Conservation (phyloP, 2,329 filamentous ascomycete genomes). For the Dendryphion nanum region DNA sequence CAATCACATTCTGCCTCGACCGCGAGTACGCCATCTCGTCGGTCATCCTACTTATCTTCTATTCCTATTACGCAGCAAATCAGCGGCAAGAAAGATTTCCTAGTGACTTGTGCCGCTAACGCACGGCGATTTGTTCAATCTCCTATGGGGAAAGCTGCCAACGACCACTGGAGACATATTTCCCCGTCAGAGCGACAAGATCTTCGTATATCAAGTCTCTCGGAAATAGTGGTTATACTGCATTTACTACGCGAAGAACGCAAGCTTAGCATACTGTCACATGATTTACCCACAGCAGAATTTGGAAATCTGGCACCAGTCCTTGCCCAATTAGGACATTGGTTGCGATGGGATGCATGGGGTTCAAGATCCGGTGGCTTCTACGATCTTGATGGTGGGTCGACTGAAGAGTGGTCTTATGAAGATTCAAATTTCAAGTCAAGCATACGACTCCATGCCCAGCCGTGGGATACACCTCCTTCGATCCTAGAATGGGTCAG, state of each 20-base stretch:
- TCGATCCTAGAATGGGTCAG: conserved; percentile 57
- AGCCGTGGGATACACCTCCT: conserved; percentile 49
- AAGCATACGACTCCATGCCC: conserved; percentile 23
- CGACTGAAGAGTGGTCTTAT: conserved; percentile 54
- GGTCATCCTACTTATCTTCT: conserved; percentile 9
- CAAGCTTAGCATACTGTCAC: conserved; percentile 67
- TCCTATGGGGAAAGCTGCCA: conserved; percentile 37
- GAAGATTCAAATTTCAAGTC: conserved; percentile 48
- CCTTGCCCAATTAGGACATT: conserved; percentile 75
- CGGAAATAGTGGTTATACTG: conserved; percentile 67
- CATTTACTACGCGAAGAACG: conserved; percentile 88
- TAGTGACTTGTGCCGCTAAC: conserved; percentile 27
- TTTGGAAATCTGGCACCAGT: conserved; percentile 64
- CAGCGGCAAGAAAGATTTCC: conserved; percentile 23
- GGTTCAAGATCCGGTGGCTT: conserved; percentile 50
- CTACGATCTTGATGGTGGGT: conserved; percentile 61
- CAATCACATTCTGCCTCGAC: conserved; percentile 19
- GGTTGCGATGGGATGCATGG: conserved; percentile 75
- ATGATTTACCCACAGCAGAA: conserved; percentile 47
- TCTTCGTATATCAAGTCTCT: conserved; percentile 57
- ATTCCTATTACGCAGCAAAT: conserved; percentile 25
- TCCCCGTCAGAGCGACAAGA: conserved; percentile 41
- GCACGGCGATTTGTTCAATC: conserved; percentile 36
- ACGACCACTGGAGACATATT: conserved; percentile 55
- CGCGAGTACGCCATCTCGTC: conserved; percentile 23